Percentiles rank a stretch among this genome's conserved stretches.
Evolutionary conservation across 2,329 filamentous ascomycete genomes (phyloP).

Genomic region (Colletotrichum lupini): DNA sequence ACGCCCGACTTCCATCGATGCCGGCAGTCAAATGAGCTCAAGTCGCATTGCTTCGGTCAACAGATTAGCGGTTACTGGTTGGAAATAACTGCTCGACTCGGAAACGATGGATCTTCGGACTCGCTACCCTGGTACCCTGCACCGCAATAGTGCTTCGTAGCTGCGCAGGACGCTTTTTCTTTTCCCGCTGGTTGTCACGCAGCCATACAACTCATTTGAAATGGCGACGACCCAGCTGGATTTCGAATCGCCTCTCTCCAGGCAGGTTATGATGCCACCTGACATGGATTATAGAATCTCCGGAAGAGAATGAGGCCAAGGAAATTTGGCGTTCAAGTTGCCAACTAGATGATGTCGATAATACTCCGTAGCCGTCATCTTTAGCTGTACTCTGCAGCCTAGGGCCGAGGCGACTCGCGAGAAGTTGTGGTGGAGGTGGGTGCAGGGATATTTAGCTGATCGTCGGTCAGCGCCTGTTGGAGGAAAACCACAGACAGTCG

Average conservation of each 20-base stretch:
- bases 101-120: not conserved
- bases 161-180: not conserved
- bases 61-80: not conserved
- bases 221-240: not conserved
- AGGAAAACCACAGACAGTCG: not conserved
- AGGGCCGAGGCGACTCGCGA: not conserved
- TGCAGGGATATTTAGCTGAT: conserved; percentile 23
- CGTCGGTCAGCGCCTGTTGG: conserved; percentile 9
- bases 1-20: not conserved
- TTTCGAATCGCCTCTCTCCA: not conserved
- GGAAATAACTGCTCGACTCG: not conserved
- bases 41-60: not conserved
- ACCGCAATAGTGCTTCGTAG: not conserved
- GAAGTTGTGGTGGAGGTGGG: not conserved
- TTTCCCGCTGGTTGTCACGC: not conserved
- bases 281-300: no score
- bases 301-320: not conserved
- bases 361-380: not conserved
- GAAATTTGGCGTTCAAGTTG: not conserved
- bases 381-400: not conserved
- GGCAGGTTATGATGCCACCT: not conserved
- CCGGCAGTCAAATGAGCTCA: not conserved
- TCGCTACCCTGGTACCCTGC: not conserved
- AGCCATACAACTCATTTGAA: not conserved
- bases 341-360: not conserved